Evolutionary conservation across 345 rosid genomes (phyloP), one percentile per base, ranked within the genome.

Genomic region (Streptanthus diversifolius): DNA sequence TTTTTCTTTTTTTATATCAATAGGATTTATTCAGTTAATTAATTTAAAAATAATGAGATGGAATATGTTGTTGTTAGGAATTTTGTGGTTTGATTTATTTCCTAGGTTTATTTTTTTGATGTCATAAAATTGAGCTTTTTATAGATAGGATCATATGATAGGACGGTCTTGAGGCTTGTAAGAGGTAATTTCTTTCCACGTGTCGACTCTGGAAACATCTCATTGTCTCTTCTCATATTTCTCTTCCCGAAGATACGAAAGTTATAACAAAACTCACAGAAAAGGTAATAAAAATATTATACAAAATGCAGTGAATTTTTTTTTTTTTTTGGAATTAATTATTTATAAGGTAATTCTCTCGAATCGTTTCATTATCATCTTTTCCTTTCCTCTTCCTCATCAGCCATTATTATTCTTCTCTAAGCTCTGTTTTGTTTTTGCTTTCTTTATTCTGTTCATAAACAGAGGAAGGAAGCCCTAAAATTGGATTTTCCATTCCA

Each of bases 361-460:
- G 13, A 33, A 45, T 57, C 40, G 3, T 45, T 59, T 51, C 55
- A 51, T 45, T 21, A 11, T 54, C 71, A 13, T 29, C 58, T 35
- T 48, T 3, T 48, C 33, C 1, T 19, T 27, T 49, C 37, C 29
- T 35, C 53, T 33, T 32, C 70, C 18, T 47, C 67, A 11, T 14
- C 55, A 14, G 58, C 62, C 61, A 66, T 73, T 73, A 32, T 47
- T 44, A 64, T 36, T 47, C 18, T 48, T 27, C 3, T 24, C 17
- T 30, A 44, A 66, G 63, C 60, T 76, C 75, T 76, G 66, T 76
- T 62, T 62, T n/a, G n/a, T n/a, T n/a, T n/a, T n/a, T n/a, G n/a
- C n/a, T 35, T 22, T 17, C 1, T 30, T 5, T 13, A 4, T 21
- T 1, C 24, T 61, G 32, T 32, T 62, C 41, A 32, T 40, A 60